Evolutionary conservation across 768 basidiomycete species (phyloP).

Genomic region (Boletellus sp.): DNA sequence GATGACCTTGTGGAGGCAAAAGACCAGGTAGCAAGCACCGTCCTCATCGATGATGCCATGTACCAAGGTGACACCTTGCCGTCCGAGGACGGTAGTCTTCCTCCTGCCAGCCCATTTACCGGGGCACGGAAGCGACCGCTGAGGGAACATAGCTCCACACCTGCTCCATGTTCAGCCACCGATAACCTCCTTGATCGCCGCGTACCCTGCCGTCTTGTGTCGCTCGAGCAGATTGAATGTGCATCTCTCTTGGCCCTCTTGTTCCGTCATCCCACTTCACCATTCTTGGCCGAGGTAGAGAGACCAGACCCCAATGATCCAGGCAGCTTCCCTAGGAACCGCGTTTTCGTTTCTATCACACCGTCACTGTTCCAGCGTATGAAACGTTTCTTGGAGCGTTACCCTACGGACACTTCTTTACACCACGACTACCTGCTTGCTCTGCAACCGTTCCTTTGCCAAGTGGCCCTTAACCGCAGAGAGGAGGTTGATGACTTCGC

Average conservation of each 20-base stretch:
- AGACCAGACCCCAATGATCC: constrained; percentile 20
- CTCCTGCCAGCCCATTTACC: constrained; percentile 20
- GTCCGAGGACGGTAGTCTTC: constrained; percentile 32
- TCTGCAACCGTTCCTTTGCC: constrained; percentile 64
- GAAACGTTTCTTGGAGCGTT: constrained; percentile 58
- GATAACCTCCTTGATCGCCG: constrained; percentile 23
- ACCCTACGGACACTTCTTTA: constrained; percentile 72
- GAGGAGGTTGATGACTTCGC: constrained; percentile 60
- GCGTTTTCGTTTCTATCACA: constrained; percentile 17
- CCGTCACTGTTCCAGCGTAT: constrained; percentile 58
- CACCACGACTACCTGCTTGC: constrained; percentile 71
- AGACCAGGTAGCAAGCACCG: constrained; percentile 18
- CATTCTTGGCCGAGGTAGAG: constrained; percentile 44
- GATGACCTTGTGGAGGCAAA: constrained; percentile 26
- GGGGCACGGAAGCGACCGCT: constrained; percentile 25
- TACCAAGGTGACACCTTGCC: constrained; percentile 33
- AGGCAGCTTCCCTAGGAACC: constrained; percentile 32
- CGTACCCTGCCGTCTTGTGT: constrained; percentile 33
- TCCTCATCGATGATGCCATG: constrained; percentile 25
- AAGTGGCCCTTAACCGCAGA: constrained; percentile 74
- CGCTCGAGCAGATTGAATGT: constrained; percentile 67
- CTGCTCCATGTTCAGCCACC: constrained; percentile 11
- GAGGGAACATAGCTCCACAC: constrained; percentile 21
- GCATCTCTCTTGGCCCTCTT: constrained; percentile 59
- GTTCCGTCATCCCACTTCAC: constrained; percentile 55